Base-by-base conservation (phyloP, 169 alveolate genomes). In the Plasmodium falciparum region DNA sequence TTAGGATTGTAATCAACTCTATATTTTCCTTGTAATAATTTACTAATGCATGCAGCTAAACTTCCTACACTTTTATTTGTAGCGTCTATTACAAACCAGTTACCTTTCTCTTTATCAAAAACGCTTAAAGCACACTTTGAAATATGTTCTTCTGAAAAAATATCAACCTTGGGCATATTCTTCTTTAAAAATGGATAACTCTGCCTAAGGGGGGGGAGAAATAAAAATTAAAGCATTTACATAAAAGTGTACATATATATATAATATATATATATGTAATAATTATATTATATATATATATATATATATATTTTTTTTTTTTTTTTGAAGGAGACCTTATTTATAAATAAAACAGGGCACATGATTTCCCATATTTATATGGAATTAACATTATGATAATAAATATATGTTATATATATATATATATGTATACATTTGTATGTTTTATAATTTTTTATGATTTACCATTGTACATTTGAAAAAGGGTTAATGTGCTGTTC, bases 11-110 rank as follows among this genome's bases (percentile, higher is more conserved):
- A 91, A 11, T 93, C 94, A n/a, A 95, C 95, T 39, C 93, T 86
- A 65, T 94, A 94, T 70, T 94, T 94, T 12, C 96, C 96, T 61
- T 94, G 96, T 50, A 94, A 69, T n/a, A 94, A 43, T 12, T 73
- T 92, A 58, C 95, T 74, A 13, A 94, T 90, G 22, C 94, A 93
- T 11, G 93, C 93, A 45, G 95, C 94, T 49, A 93, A 88, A 12
- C 95, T 93, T 50, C 96, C 96, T 29, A 94, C 96, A 39, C 95
- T 94, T 91, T 93, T 93, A 45, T 93, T 94, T 29, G 89, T 92
- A 62, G 97, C 97, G 72, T 96, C 98, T n/a, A 96, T 89, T 50
- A 96, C 93, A 89, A 95, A 97, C 95, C 97, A 94, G 49, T 92
- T 90, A 2, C 97, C 97, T 33, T 95, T 94, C 33, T 95, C 93